Evolutionary conservation across 2,329 filamentous ascomycete genomes (phyloP).

Genomic region (Colletotrichum sp.): DNA sequence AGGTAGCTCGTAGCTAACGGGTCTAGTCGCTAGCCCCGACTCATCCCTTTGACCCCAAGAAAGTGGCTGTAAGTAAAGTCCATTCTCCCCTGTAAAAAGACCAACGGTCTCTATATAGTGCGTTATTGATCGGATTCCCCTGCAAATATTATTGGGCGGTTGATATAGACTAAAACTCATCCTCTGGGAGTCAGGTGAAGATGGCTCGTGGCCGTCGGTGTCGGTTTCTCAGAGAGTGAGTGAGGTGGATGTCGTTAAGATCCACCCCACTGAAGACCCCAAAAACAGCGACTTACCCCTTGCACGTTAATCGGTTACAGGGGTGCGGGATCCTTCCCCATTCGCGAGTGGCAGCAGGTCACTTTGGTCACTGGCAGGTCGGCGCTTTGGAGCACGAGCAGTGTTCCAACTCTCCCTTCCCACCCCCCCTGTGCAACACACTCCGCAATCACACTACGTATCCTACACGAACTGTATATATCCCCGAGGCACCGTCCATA

Average conservation of each 20-base stretch:
- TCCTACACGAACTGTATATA: slow-evolving; percentile 17
- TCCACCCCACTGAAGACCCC: slow-evolving; percentile 15
- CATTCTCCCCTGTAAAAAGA: neutral
- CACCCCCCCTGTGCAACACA: slow-evolving; percentile 4
- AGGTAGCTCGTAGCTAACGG: neutral
- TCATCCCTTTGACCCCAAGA: neutral
- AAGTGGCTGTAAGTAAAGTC: neutral
- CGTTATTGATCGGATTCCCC: neutral
- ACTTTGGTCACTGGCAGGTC: neutral
- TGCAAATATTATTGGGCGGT: neutral
- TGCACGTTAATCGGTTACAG: slow-evolving; percentile 20
- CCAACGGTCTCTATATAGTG: neutral
- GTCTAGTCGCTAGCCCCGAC: neutral
- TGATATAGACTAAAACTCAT: neutral
- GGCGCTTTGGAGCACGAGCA: slow-evolving; percentile 1
- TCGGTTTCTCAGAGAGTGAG: neutral
- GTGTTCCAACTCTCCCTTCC: slow-evolving; percentile 11
- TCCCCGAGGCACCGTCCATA: slow-evolving; percentile 8
- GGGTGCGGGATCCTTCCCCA: slow-evolving; percentile 14
- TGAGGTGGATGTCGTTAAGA: neutral
- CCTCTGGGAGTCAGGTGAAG: neutral
- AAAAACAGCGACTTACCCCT: neutral
- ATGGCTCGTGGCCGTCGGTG: neutral
- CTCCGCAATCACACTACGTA: slow-evolving; percentile 19
- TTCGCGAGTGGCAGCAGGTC: slow-evolving; percentile 10